A percentile compares a stretch with the other conserved stretches of the same genome.
These are phyloP conservation scores for Aspergillus chevalieri DNA, from an alignment of 2,329 filamentous ascomycete genomes.

Conservation along the genomic window DNA sequence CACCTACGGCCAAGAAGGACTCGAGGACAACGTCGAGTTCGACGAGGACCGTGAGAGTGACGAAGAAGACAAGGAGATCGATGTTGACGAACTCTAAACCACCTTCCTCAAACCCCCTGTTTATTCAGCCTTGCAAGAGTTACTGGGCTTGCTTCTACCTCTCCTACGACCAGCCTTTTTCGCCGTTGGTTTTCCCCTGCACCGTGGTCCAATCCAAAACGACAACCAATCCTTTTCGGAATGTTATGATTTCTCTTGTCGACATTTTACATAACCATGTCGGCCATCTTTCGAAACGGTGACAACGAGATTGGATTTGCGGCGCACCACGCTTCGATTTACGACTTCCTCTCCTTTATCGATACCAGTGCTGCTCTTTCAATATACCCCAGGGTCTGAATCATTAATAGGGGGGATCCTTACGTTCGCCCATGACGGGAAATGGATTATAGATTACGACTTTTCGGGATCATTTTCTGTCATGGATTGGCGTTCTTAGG, in stretches of 20 bases:
- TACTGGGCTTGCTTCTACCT: constrained; percentile 15
- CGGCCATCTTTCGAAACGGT: neutral
- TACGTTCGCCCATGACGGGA: constrained; percentile 3
- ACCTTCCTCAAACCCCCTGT: constrained; percentile 15
- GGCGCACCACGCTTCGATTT: constrained; percentile 10
- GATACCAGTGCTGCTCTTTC: constrained; percentile 10
- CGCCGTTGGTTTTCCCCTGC: constrained; percentile 2
- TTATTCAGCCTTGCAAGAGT: constrained; percentile 26
- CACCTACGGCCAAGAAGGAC: constrained; percentile 78
- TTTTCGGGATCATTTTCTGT: constrained; percentile 10
- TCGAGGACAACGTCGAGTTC: constrained; percentile 98
- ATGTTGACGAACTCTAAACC: constrained; percentile 87
- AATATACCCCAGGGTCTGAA: constrained; percentile 21
- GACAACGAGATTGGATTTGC: constrained; percentile 7
- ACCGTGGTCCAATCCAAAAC: neutral
- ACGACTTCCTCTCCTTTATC: constrained; percentile 4
- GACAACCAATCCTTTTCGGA: neutral
- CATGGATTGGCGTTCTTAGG: constrained; percentile 12
- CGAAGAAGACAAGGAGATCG: constrained; percentile 70
- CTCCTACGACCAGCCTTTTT: constrained; percentile 9
- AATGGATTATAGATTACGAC: constrained; percentile 8
- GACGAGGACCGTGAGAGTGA: constrained; percentile 73
- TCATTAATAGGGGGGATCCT: constrained; percentile 16
- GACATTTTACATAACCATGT: neutral
- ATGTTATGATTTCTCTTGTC: neutral